Conservation (phyloP, 2,329 filamentous ascomycete species). For the Waltergamsia citrina region DNA sequence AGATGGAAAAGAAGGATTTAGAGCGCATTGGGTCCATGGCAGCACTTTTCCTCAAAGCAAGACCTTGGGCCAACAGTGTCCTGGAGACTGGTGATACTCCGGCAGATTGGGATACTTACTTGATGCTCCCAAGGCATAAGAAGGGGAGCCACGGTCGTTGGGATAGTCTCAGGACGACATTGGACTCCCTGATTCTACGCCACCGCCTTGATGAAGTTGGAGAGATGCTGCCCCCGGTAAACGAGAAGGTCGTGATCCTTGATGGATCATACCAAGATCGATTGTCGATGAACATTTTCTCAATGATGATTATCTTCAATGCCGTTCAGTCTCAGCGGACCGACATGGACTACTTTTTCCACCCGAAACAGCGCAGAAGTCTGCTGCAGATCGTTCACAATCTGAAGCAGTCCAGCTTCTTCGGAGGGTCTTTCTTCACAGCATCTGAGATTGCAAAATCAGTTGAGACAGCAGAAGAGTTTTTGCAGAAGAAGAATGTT, state of each 20-base stretch:
- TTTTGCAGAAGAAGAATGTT: slow-evolving; percentile 53
- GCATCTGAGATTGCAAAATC: slow-evolving; percentile 51
- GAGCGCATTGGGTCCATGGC: slow-evolving; percentile 58
- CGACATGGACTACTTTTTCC: slow-evolving; percentile 84
- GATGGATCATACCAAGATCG: slow-evolving; percentile 81
- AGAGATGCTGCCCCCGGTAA: slow-evolving; percentile 58
- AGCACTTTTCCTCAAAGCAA: slow-evolving; percentile 62
- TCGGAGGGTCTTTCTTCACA: slow-evolving; percentile 69
- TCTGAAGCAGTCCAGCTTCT: slow-evolving; percentile 75
- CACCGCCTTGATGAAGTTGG: slow-evolving; percentile 66
- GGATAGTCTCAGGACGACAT: slow-evolving; percentile 54
- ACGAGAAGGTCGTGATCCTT: slow-evolving; percentile 62
- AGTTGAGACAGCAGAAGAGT: slow-evolving; percentile 56
- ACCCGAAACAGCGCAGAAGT: slow-evolving; percentile 59
- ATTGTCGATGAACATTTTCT: slow-evolving; percentile 74
- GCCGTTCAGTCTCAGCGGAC: slow-evolving; percentile 78
- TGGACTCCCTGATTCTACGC: slow-evolving; percentile 76
- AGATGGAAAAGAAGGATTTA: slow-evolving; percentile 53
- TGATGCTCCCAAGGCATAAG: slow-evolving; percentile 49
- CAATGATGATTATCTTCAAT: slow-evolving; percentile 77
- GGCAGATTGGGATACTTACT: slow-evolving; percentile 65
- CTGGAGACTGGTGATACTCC: slow-evolving; percentile 42
- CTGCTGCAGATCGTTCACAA: slow-evolving; percentile 66
- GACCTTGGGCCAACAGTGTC: slow-evolving; percentile 65
- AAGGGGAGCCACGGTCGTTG: slow-evolving; percentile 44